Base-by-base conservation (phyloP, 805 yeast species). In the Kuraishia piskuri region DNA sequence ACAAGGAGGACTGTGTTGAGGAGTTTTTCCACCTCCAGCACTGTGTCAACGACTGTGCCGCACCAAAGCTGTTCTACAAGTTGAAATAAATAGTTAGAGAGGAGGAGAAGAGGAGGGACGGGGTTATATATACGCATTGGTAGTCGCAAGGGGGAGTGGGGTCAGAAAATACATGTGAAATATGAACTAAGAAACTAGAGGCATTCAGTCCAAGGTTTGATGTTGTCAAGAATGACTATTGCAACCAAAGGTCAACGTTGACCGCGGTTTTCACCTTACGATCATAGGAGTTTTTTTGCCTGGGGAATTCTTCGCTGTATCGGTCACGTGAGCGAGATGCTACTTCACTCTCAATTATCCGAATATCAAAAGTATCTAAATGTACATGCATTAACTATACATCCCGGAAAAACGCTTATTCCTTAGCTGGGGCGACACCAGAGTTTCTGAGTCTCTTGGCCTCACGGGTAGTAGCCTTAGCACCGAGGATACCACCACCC, bases 401-500 rank as follows among this genome's bases (percentile, higher is more conserved):
- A 44, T 20, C 22, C n/a, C 45, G 9, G n/a, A n/a, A 37, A 7
- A 37, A 37, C 12, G 46, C 23, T 44, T 31, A 31, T 12, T 31
- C 40, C 40, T 31, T 31, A 25, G 31, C 31, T n/a, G n/a, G n/a
- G 40, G 40, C 40, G 14, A 31, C 40, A 31, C 40, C 40, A 31
- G 40, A 31, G 40, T 31, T 31, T 31, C 40, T 31, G 14, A 31
- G 7, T 31, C 40, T 31, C 85, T 88, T 89, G 67, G 82, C 91
- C 61, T 75, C 72, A 81, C 86, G 89, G 71, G 84, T 94, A 69
- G 81, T 82, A 70, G 97, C 90, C 83, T 92, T 94, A 67, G 87
- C 79, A 76, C 98, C 97, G 83, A 94, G 80, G 76, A 90, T 72
- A 83, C 99, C 99, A 83, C 99, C 99, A 83, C 98, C 98, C 99